Evolutionary conservation across 495 filamentous ascomycete species (phyloP).

Genomic region (Penicillium desertorum): DNA sequence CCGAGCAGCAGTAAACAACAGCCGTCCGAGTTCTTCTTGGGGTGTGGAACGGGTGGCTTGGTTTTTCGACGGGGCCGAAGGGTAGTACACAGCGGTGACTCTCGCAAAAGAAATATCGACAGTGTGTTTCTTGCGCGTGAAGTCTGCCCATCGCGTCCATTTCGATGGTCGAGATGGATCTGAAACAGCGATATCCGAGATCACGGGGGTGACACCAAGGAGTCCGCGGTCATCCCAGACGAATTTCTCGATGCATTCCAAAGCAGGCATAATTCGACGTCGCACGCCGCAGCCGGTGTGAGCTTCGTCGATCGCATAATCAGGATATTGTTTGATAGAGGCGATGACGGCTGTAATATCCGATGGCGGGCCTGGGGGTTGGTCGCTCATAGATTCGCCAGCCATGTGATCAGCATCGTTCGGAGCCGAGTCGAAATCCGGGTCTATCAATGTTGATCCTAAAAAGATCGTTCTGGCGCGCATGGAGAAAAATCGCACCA

Average conservation of each 20-base stretch:
- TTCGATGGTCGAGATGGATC: constrained; percentile 7
- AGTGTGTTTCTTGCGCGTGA: constrained; percentile 18
- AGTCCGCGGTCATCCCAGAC: constrained; percentile 68
- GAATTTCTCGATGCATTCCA: constrained; percentile 63
- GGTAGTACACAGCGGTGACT: constrained; percentile 28
- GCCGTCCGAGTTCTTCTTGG: constrained; percentile 36
- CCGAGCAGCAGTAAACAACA: constrained; percentile 43
- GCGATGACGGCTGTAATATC: constrained; percentile 54
- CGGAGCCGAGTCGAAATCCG: constrained; percentile 28
- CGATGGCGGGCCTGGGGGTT: constrained; percentile 22
- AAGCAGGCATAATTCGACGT: constrained; percentile 61
- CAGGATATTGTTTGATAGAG: constrained; percentile 60
- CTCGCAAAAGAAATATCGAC: constrained; percentile 37
- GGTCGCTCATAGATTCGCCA: constrained; percentile 3
- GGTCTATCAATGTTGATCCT: constrained; percentile 49
- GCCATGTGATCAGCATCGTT: constrained; percentile 21
- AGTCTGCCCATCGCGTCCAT: constrained; percentile 29
- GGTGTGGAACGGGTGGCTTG: constrained; percentile 10
- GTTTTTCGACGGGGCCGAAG: constrained; percentile 11
- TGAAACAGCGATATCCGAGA: constrained; percentile 14
- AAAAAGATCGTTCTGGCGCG: constrained; percentile 49
- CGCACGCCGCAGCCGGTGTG: constrained; percentile 78
- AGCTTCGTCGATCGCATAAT: constrained; percentile 76
- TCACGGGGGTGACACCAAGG: constrained; percentile 61
- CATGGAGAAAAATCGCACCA: constrained; percentile 71